phyloP scores from a whole-genome alignment of 352 stramenopile genomes.

The Phytopythium helicoides region DNA sequence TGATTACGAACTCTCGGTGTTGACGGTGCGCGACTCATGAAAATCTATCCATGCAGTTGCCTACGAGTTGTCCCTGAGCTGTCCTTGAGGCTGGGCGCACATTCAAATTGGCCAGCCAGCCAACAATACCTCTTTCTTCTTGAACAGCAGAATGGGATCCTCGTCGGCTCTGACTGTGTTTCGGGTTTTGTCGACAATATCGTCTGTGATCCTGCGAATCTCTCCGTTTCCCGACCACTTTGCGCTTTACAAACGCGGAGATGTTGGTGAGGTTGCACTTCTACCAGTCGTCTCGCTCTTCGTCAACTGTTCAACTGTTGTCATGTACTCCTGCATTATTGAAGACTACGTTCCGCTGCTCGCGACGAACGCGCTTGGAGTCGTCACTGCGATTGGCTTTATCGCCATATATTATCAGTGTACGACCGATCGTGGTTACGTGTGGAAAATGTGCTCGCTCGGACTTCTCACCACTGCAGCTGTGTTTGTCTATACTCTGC shows the following conservation, averaged over 20 bases:
- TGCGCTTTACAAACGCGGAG: conserved; percentile 21
- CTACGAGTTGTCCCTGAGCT: too few relatives aligned
- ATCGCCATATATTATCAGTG: conserved; percentile 36
- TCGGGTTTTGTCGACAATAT: conserved; percentile 23
- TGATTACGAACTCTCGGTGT: too few relatives aligned
- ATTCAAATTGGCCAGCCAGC: too few relatives aligned
- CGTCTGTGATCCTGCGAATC: conserved; percentile 28
- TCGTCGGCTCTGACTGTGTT: background rate
- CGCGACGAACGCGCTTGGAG: conserved; percentile 23
- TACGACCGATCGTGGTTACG: conserved; percentile 20
- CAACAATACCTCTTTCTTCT: too few relatives aligned
- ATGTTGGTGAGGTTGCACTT: conserved; percentile 17
- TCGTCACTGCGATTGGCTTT: conserved; percentile 29
- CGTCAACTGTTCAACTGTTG: conserved; percentile 17
- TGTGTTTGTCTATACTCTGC: conserved; percentile 25
- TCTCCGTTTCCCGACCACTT: conserved; percentile 32
- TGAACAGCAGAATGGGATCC: background rate
- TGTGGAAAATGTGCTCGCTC: conserved; percentile 17
- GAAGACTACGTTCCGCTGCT: conserved; percentile 31
- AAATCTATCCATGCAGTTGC: too few relatives aligned
- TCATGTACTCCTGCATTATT: conserved; percentile 26
- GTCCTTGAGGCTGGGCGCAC: too few relatives aligned
- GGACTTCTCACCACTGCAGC: conserved; percentile 18
- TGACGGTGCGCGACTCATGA: too few relatives aligned
- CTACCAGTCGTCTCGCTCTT: conserved; percentile 23